Evolutionary conservation across 768 basidiomycete species (phyloP).

Genomic region (Rhodotorula graminis): DNA sequence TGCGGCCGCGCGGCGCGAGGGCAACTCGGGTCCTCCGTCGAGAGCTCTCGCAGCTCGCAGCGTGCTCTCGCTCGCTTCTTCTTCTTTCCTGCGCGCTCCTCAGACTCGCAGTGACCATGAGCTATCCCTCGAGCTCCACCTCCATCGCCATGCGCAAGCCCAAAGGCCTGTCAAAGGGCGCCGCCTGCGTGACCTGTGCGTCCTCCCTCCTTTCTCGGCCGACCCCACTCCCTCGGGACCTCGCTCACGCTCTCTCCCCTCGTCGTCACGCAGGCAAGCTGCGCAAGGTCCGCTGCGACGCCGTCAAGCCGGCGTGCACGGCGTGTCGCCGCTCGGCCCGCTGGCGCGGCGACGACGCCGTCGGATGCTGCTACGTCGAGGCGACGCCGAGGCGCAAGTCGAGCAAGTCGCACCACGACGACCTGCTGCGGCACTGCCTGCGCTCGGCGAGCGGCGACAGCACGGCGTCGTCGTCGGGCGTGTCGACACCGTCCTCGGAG

Average conservation of each 20-base stretch:
- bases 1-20: no score
- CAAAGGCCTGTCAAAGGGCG: slow-evolving; percentile 8
- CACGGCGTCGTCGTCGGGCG: not conserved
- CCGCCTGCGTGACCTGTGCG: slow-evolving; percentile 10
- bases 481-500: not conserved
- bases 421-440: not conserved
- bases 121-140: no score
- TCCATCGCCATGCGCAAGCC: no score
- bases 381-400: not conserved
- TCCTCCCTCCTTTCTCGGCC: no score
- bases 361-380: slow-evolving; percentile 10
- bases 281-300: slow-evolving; percentile 27
- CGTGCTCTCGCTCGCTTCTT: no score
- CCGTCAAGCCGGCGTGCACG: slow-evolving; percentile 9
- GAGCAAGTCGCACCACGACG: not conserved
- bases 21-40: no score
- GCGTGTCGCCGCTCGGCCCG: slow-evolving; percentile 18
- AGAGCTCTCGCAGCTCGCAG: no score
- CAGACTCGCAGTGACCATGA: no score
- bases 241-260: no score
- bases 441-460: not conserved
- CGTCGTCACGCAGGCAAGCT: slow-evolving; percentile 8
- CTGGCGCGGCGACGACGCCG: not conserved
- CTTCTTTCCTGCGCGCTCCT: no score
- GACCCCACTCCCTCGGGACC: not conserved